Evolutionary conservation across 257 asterid species (phyloP).

Genomic region (Solanum bukasovii): DNA sequence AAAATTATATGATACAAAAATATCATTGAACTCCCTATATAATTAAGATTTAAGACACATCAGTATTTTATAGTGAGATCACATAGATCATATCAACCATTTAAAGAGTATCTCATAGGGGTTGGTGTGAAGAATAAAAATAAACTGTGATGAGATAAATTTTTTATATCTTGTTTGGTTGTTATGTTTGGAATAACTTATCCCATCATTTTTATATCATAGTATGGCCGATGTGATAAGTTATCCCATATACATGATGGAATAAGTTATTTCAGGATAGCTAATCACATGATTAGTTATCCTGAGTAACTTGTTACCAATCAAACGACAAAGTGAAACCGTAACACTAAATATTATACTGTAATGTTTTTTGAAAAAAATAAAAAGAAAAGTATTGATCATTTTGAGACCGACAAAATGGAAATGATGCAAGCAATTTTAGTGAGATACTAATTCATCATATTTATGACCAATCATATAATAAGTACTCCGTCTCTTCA

Average conservation of each 20-base stretch:
- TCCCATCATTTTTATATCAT: too few species aligned
- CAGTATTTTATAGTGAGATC: neutral
- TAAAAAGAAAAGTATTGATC: neutral
- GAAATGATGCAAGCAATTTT: neutral
- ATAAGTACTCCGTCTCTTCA: too few species aligned
- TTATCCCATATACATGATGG: too few species aligned
- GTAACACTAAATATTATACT: neutral
- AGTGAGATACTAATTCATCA: neutral
- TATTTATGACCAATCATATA: neutral
- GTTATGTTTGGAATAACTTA: too few species aligned
- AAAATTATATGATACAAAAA: neutral
- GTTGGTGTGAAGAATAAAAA: too few species aligned
- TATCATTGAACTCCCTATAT: neutral
- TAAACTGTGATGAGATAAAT: too few species aligned
- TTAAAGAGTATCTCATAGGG: neutral
- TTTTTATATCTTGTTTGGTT: too few species aligned
- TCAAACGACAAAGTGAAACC: neutral
- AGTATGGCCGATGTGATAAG: too few species aligned
- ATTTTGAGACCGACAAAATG: neutral
- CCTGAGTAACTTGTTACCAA: too few species aligned
- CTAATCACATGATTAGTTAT: accelerated
- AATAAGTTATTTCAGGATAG: too few species aligned
- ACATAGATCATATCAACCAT: neutral
- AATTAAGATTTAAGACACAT: neutral
- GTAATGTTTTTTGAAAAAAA: neutral